Percentiles rank a stretch among this genome's conserved stretches.
These are phyloP conservation scores for Trametes sp. DNA, from an alignment of 1,284 basidiomycete genomes.

Conservation along the genomic window DNA sequence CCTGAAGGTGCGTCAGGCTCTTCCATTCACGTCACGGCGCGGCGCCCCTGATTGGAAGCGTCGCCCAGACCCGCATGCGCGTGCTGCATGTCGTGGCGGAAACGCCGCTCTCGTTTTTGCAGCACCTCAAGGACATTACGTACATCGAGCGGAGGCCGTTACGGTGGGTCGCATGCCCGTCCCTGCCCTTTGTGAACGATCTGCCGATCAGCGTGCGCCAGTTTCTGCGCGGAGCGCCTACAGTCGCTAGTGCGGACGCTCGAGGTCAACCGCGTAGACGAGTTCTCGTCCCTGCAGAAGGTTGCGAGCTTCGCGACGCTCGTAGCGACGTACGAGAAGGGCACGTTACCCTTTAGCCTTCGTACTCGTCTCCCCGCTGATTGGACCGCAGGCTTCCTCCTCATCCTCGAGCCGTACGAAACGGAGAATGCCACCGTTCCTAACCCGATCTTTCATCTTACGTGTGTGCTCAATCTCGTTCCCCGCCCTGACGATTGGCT, in stretches of 20 bases:
- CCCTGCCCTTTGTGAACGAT: constrained; percentile 1
- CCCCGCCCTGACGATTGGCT: constrained; percentile 9
- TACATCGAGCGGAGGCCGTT: constrained; percentile 98
- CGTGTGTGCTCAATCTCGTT: constrained; percentile 57
- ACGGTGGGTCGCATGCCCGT: constrained; percentile 56
- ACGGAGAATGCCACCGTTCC: constrained; percentile 99
- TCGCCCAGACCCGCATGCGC: constrained; percentile 90
- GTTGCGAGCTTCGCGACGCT: constrained; percentile 97
- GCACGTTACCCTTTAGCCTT: constrained; percentile 46
- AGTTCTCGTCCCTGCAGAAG: constrained; percentile 92
- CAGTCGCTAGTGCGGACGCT: constrained; percentile 95
- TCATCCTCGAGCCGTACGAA: constrained; percentile 98
- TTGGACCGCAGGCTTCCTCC: constrained; percentile 78
- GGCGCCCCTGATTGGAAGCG: constrained; percentile 21
- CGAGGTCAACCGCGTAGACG: constrained; percentile 91
- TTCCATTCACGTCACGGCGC: constrained; percentile 7
- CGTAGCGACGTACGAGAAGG: constrained; percentile 98
- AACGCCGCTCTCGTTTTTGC: constrained; percentile 97
- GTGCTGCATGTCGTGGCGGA: constrained; percentile 99
- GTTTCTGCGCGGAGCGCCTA: constrained; percentile 96
- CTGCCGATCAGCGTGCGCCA: constrained; percentile 42
- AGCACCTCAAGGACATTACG: constrained; percentile 98
- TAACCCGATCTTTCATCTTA: constrained; percentile 99
- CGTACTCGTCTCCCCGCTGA: constrained; percentile 18
- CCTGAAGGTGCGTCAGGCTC: constrained; percentile 73